Percentiles rank a stretch among this genome's conserved stretches.
Conservation (phyloP, 148 eudicot species). For the Dysphania ambrosioides region DNA sequence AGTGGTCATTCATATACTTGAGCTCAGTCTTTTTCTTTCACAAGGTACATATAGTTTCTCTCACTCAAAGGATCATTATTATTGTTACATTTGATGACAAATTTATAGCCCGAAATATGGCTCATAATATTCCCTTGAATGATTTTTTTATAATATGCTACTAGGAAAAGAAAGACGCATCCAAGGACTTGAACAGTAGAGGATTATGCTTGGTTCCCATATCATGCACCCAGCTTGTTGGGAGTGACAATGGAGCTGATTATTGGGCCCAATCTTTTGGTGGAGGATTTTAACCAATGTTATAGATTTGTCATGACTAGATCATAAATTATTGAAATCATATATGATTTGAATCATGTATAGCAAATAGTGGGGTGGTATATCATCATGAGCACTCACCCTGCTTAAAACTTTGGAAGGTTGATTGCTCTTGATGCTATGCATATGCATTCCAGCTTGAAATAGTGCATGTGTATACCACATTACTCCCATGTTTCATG, state of each 20-base stretch:
- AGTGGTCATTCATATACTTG: too few species aligned
- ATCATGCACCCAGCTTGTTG: conserved; percentile 57
- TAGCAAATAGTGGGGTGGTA: conserved; percentile 24
- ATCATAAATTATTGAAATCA: conserved; percentile 7
- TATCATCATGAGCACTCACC: conserved; percentile 52
- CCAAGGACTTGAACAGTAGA: conserved; percentile 61
- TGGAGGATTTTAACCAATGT: conserved; percentile 42
- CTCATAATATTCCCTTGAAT: too few species aligned
- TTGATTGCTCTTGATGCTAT: conserved; percentile 52
- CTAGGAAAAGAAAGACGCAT: conserved; percentile 34
- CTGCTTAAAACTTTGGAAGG: conserved; percentile 22
- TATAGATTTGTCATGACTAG: background rate
- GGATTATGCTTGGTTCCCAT: conserved; percentile 78
- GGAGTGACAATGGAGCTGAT: conserved; percentile 63
- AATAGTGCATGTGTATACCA: conserved; percentile 12
- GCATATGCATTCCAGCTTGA: background rate
- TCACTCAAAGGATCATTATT: too few species aligned
- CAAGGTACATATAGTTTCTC: too few species aligned
- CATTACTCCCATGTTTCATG: background rate
- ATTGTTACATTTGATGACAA: too few species aligned
- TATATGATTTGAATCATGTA: conserved; percentile 18
- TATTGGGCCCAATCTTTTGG: conserved; percentile 69
- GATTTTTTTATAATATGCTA: too few species aligned
- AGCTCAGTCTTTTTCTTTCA: too few species aligned
- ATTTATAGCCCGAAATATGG: too few species aligned